These are phyloP conservation scores for Capsella bursapastoris DNA, from an alignment of 345 rosid genomes.

Conservation along the genomic window DNA sequence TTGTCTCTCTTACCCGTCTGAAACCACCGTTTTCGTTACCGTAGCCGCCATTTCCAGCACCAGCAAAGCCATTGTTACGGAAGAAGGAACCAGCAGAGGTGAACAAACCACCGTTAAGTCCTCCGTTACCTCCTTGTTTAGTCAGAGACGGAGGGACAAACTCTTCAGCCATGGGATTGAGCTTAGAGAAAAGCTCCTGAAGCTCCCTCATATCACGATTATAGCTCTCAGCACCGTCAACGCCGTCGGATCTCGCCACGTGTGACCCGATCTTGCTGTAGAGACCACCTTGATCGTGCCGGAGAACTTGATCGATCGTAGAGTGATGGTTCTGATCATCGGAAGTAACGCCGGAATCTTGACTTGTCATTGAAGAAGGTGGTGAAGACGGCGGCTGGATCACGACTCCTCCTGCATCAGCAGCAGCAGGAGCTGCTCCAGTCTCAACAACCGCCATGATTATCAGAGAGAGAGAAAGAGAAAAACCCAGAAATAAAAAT, in stretches of 20 bases:
- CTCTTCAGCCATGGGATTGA: constrained; percentile 94
- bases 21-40: constrained; percentile 51
- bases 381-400: constrained; percentile 44
- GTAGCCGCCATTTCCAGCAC: constrained; percentile 41
- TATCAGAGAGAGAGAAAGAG: background rate
- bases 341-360: constrained; percentile 49
- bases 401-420: constrained; percentile 47
- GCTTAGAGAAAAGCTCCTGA: constrained; percentile 90
- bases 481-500: constrained; percentile 23
- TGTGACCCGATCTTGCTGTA: constrained; percentile 52
- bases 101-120: constrained; percentile 49
- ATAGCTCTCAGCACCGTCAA: constrained; percentile 52
- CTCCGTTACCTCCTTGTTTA: constrained; percentile 47
- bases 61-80: constrained; percentile 33
- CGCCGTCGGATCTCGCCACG: constrained; percentile 51
- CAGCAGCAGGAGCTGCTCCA: constrained; percentile 42
- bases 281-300: constrained; percentile 42
- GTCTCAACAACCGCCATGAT: constrained; percentile 80
- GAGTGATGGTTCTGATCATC: constrained; percentile 56
- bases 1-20: constrained; percentile 52
- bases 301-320: constrained; percentile 42
- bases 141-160: constrained; percentile 84
- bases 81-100: constrained; percentile 45
- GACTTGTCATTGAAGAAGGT: constrained; percentile 45
- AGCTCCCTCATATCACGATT: constrained; percentile 78